Evolutionary conservation across 2,329 filamentous ascomycete genomes (phyloP), one percentile per base, ranked within the genome.

Genomic region (Bipolaris zeicola): DNA sequence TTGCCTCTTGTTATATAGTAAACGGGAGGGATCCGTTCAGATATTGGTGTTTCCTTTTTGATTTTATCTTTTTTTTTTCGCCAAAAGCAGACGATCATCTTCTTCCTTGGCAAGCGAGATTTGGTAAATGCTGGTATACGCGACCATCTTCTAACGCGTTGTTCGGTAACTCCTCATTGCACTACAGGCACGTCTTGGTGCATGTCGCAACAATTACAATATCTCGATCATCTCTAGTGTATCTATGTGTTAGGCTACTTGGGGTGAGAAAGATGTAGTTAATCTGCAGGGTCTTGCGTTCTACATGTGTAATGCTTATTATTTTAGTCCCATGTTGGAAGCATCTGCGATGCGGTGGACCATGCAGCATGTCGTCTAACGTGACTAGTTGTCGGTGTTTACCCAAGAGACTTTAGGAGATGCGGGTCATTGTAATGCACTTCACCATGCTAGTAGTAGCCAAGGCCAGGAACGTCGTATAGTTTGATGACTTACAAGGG

Each of bases 371-470:
- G 41, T 74, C 2, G 48, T 66, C 7, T 36, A 64, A 11, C 65
- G 66, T n/a, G 63, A 68, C n/a, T 67, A 67, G 63, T 71, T 65
- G 69, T 67, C 64, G n/a, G 18, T 50, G 11, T 50, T 58, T 13
- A 42, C 62, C 7, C 58, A 64, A 1, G 47, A 57, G 1, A 59
- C 64, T 3, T 11, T 57, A 4, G 41, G 60, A 51, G 63, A 65
- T 26, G 16, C 71, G 68, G 66, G 61, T 70, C 2, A 61, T 73
- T 6, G 39, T 71, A 14, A 67, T 70, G 22, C 71, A 72, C 58
- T 70, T 63, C 41, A 69, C 60, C 3, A 65, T 73, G 2, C 53
- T 70, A 3, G 55, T 49, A 22, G 62, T 65, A 37, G 39, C 64
- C 11, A 34, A 51, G n/a, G 42, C 64, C 8, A 34, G 47, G n/a